Base-by-base conservation (phyloP, 495 filamentous ascomycete genomes). In the Penicillium subrubescens region DNA sequence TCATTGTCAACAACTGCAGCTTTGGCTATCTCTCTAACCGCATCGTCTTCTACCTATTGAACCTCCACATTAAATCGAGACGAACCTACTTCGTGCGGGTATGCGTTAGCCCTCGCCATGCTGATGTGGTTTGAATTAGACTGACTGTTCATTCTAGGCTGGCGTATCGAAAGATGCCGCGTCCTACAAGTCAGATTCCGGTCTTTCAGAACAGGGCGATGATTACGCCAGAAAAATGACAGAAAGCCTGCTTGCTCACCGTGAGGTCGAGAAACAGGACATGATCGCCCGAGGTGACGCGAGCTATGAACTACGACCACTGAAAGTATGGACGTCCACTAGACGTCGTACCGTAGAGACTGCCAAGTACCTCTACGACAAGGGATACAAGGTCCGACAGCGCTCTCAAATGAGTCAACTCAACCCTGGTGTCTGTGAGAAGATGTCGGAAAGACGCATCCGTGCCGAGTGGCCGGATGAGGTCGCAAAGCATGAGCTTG, bases 41-140 rank as follows among this genome's bases (percentile, higher is more conserved):
- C 46, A 98, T 99, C 60, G 94, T 99, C 44, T 98, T 98, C 77
- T 99, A 97, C 74, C 84, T 99, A 43, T 89, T 97, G 64, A 99
- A 99, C 73, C 86, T 97, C 21, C 96, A 98, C 75, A 97, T 97
- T 77, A 97, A 98, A 72, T 90, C 89, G 25, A 85, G 94, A 56
- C 89, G 90, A 60, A 97, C 93, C 15, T 99, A 97, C 77, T 99
- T 99, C 76, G 96, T 89, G 41, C 86, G 95, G 85, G 92, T 76
- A 81, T 79, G 68, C 84, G 31, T 15, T 55, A 1, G 23, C 11
- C 31, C 31, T 35, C 39, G 21, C 11, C 58, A n/a, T 33, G 25
- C 21, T 17, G 5, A 37, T 27, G 41, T 37, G 21, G 29, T 11
- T n/a, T 7, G n/a, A 52, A 31, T 11, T 1, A 27, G 25, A 21